phyloP scores from a whole-genome alignment of 148 eudicot genomes.

The Suaeda aralocaspica region DNA sequence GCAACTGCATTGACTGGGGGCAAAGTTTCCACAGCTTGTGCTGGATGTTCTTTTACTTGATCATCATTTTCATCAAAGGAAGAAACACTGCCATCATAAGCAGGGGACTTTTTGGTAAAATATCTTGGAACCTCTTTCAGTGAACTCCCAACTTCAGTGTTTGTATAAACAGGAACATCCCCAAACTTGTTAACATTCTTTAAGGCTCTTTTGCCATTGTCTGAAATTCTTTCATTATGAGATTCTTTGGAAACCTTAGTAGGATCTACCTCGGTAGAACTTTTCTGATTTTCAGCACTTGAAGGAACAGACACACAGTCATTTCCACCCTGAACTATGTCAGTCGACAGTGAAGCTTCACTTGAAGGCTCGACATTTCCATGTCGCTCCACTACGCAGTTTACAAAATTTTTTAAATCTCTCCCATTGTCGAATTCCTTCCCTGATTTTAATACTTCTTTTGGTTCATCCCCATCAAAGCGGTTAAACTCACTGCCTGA shows the following conservation, averaged over 20 bases:
- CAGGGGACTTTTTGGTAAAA: slow-evolving; percentile 36
- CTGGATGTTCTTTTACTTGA: slow-evolving; percentile 22
- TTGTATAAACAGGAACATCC: slow-evolving; percentile 11
- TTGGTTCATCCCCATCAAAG: slow-evolving; percentile 4
- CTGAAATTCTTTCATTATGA: slow-evolving; percentile 27
- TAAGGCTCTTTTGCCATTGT: slow-evolving; percentile 26
- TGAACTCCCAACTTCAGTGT: not conserved
- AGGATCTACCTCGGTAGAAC: slow-evolving; percentile 15
- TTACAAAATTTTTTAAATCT: slow-evolving; percentile 10
- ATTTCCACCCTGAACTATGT: slow-evolving; percentile 20
- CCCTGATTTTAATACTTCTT: not conserved
- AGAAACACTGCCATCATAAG: slow-evolving; percentile 63
- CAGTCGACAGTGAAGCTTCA: slow-evolving; percentile 16
- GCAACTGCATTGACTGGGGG: slow-evolving; percentile 19
- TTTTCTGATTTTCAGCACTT: not conserved
- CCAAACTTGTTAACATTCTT: slow-evolving; percentile 30
- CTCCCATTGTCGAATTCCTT: slow-evolving; percentile 4
- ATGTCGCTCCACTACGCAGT: slow-evolving; percentile 16
- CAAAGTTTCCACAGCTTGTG: slow-evolving; percentile 23
- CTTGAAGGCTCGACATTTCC: slow-evolving; percentile 15
- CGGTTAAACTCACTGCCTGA: slow-evolving; percentile 9
- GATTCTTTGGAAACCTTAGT: slow-evolving; percentile 18
- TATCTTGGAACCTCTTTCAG: slow-evolving; percentile 21
- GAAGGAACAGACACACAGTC: slow-evolving; percentile 9
- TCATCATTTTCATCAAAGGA: slow-evolving; percentile 68